These are phyloP conservation scores for Suhomyces sp. DNA, from an alignment of 805 yeast species.

Conservation along the genomic window DNA sequence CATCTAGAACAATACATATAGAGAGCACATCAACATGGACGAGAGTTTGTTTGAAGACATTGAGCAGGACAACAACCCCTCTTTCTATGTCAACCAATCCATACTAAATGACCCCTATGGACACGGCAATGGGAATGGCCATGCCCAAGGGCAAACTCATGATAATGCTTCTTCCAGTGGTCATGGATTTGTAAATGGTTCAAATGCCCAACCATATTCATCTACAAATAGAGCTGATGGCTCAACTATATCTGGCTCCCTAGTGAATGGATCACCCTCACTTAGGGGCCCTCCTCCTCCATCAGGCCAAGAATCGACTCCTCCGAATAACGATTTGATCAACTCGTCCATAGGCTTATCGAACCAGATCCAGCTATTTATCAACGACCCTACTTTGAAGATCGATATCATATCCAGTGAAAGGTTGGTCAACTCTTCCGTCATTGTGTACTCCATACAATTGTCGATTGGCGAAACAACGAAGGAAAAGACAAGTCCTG, in stretches of 20 bases:
- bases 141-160: neutral
- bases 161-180: neutral
- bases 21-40: slow-evolving; percentile 6
- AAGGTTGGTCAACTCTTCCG: slow-evolving; percentile 32
- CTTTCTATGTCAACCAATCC: slow-evolving; percentile 37
- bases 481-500: too few relatives aligned
- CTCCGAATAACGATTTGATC: slow-evolving; percentile 21
- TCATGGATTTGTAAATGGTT: neutral
- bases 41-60: slow-evolving; percentile 35
- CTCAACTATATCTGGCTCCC: neutral
- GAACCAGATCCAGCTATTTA: slow-evolving; percentile 28
- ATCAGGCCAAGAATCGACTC: too few relatives aligned
- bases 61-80: slow-evolving; percentile 47
- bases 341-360: slow-evolving; percentile 31
- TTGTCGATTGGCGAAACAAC: slow-evolving; percentile 17
- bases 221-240: slow-evolving; percentile 1
- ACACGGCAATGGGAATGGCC: neutral
- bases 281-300: too few relatives aligned
- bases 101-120: slow-evolving; percentile 29
- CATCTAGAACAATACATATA: neutral
- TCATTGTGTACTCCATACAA: slow-evolving; percentile 39
- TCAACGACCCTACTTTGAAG: slow-evolving; percentile 25
- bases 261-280: too few relatives aligned
- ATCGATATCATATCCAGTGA: slow-evolving; percentile 38
- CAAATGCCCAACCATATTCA: neutral